Base-by-base conservation (phyloP, 148 eudicot species). In the Chenopodium formosanum region DNA sequence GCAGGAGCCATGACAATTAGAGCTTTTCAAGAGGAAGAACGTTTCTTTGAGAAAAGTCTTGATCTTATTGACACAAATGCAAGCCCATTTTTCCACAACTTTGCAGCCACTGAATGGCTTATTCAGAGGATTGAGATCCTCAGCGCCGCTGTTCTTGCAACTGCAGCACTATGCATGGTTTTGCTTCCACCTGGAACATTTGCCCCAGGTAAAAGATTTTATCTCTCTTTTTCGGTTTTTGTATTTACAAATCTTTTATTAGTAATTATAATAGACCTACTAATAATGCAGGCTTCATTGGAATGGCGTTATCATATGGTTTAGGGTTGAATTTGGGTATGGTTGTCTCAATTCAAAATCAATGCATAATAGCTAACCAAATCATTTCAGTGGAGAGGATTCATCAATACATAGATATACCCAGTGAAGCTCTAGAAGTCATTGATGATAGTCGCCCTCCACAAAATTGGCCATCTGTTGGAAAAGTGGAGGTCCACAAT, bases 271-370 rank as follows among this genome's bases (percentile, higher is more conserved):
- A 37, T 37, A 37, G 44, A 37, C 5, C 44, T 7, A 0, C 10
- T 53, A 64, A 47, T 66, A 9, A 78, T 87, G 87, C 93, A 95
- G 98, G 98, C 79, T 90, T 93, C 78, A 87, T 95, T 66, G 98
- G 98, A 70, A 91, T 95, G 97, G 96, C 97, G 50, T 77, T 95
- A 80, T 90, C 97, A 63, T 95, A 95, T 83, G 98, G 98, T 76
- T 94, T 95, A 47, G 88, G 96, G 9, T 81, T 95, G 56, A 95
- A 92, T 79, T 83, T 83, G 84, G 78, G 91, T 27, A 81, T 95
- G 81, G 93, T 93, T 60, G 67, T 75, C 37, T 89, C 97, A 20
- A 92, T 95, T 65, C 93, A 95, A 84, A 85, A 90, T 78, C 97
- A 95, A 78, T 93, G 97, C 87, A 87, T 79, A 52, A 73, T 93